A percentile compares a stretch with the other conserved stretches of the same genome.
Conservation (phyloP, 176 grass and related monocot genomes). For the Carex scoparia region DNA sequence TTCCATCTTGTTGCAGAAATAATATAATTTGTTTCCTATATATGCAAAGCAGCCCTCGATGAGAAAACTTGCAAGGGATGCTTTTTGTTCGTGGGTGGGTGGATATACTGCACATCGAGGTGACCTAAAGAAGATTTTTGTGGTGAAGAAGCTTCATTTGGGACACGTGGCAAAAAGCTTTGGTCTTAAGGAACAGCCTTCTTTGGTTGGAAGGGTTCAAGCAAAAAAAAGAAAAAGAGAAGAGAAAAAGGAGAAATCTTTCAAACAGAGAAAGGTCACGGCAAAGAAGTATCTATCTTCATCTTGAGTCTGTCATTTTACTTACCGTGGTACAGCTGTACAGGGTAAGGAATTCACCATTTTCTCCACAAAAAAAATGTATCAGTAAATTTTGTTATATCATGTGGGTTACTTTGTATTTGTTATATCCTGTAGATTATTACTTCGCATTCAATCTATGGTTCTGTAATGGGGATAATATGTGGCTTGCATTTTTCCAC, state of each 20-base stretch:
- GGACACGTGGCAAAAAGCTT: conserved; percentile 85
- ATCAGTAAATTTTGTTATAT: too few relatives aligned
- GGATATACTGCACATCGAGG: conserved; percentile 85
- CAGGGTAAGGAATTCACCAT: background rate
- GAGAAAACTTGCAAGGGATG: conserved; percentile 71
- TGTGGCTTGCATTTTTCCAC: too few relatives aligned
- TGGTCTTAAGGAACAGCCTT: conserved; percentile 76
- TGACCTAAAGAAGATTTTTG: conserved; percentile 91
- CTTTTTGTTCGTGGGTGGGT: conserved; percentile 89
- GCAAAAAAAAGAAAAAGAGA: conserved; percentile 78
- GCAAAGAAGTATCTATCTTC: conserved; percentile 31
- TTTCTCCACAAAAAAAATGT: background rate
- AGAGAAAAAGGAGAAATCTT: conserved; percentile 33
- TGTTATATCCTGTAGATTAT: too few relatives aligned
- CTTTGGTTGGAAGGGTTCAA: conserved; percentile 64
- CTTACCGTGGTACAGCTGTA: too few relatives aligned
- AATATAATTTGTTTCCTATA: background rate
- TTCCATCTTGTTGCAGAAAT: background rate
- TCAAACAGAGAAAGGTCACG: conserved; percentile 50
- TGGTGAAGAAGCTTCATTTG: conserved; percentile 92
- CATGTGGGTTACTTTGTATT: too few relatives aligned
- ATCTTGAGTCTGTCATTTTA: background rate
- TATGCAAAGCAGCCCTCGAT: conserved; percentile 34
- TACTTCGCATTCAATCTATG: too few relatives aligned
- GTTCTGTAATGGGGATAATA: too few relatives aligned